These are phyloP conservation scores for Naganishia cerealis DNA, from an alignment of 1,284 basidiomycete species.

Conservation along the genomic window DNA sequence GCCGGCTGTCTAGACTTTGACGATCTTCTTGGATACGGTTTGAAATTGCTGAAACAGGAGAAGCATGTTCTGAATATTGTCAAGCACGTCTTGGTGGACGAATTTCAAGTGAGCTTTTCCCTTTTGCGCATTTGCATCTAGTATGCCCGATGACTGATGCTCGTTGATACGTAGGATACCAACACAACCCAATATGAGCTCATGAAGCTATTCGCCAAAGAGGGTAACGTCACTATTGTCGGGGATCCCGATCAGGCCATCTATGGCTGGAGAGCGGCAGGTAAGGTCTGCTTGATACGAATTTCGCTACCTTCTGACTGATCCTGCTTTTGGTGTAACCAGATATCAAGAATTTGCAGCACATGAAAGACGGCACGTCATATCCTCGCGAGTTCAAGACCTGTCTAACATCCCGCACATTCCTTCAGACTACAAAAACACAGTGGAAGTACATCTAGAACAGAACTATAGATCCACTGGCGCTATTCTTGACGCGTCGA, in stretches of 20 bases:
- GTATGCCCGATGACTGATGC: background rate
- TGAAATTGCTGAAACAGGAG: constrained; percentile 67
- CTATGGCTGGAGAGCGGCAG: constrained; percentile 83
- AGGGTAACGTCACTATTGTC: constrained; percentile 72
- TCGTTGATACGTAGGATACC: constrained; percentile 67
- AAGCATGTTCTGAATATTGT: constrained; percentile 65
- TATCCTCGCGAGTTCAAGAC: background rate
- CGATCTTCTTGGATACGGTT: constrained; percentile 75
- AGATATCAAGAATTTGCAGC: constrained; percentile 74
- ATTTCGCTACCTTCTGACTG: background rate
- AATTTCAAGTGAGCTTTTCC: constrained; percentile 64
- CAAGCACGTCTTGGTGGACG: constrained; percentile 80
- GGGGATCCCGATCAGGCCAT: constrained; percentile 93
- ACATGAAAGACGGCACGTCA: constrained; percentile 66
- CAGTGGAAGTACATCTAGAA: constrained; percentile 72
- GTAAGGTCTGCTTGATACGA: constrained; percentile 35
- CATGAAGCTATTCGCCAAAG: constrained; percentile 69
- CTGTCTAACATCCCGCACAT: background rate
- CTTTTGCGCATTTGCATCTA: background rate
- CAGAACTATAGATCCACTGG: constrained; percentile 85
- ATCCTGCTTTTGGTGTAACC: constrained; percentile 28
- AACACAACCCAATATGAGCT: constrained; percentile 82
- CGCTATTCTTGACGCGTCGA: constrained; percentile 70
- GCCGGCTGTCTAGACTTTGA: constrained; percentile 85
- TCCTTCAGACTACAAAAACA: constrained; percentile 64